Evolutionary conservation across 139 green algal genomes (phyloP), one percentile per base, ranked within the genome.

Genomic region (Coccomyxa sp.): DNA sequence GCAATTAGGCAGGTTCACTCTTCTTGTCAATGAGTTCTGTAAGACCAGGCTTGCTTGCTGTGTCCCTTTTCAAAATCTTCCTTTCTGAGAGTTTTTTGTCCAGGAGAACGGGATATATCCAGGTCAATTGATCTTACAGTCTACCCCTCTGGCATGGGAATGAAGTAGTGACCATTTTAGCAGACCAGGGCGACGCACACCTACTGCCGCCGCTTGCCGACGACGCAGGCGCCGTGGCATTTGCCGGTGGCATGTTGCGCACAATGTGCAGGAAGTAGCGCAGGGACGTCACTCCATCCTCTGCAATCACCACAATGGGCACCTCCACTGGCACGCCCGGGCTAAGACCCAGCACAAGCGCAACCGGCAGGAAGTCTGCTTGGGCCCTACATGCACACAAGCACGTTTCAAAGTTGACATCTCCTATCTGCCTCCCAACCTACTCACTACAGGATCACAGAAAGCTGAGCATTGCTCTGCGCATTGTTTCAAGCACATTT

Each of bases 271-370:
- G 63, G 17, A 82, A 85, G 80, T 92, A 92, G 58, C 83, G 80
- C 4, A 74, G 45, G 9, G 89, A 90, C 0, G 89, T 92, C n/a
- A 91, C 87, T 0, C 85, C 88, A 45, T 92, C 89, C 71, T 92
- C 88, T 0, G 88, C 89, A n/a, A 92, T 60, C 23, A 92, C 86
- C 28, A 92, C 86, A 31, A 88, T 88, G 13, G 82, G 85, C 38
- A 91, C 82, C 79, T 88, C 66, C 71, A 83, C 3, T 21, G 82
- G 75, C 3, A 77, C 32, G 1, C 85, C 89, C 14, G 88, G 85
- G 38, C 77, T 28, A 51, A 92, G 81, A 13, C 85, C 86, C 67
- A 92, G 67, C 11, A 92, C 84, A 31, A 89, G 76, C 14, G 89
- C 87, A 12, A 77, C 81, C 51, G 89, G 87, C 63, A 89, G 83